Evolutionary conservation across 75 land plant species (phyloP).

Genomic region (Picea sitchensis): DNA sequence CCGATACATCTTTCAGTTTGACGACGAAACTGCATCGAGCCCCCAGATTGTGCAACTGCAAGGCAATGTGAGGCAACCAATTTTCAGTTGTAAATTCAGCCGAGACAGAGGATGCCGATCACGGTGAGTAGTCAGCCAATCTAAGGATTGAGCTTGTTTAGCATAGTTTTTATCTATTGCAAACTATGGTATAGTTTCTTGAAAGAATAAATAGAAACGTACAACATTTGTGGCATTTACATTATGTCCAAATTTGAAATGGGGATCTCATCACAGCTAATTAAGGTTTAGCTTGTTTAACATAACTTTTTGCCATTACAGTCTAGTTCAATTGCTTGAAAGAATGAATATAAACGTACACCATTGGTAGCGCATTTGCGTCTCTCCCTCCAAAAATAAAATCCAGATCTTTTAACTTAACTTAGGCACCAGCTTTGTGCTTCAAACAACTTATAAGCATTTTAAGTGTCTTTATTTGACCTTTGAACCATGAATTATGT

Average conservation of each 20-base stretch:
- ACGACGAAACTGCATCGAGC: constrained; percentile 59
- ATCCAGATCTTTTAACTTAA: too few relatives aligned
- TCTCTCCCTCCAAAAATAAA: too few relatives aligned
- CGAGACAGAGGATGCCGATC: constrained; percentile 37
- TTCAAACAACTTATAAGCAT: too few relatives aligned
- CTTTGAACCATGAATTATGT: too few relatives aligned
- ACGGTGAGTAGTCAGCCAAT: constrained; percentile 1
- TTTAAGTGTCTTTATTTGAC: too few relatives aligned
- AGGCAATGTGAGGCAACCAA: constrained; percentile 73
- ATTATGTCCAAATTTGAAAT: background rate
- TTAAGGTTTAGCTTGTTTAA: too few relatives aligned
- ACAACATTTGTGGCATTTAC: background rate
- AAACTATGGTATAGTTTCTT: background rate
- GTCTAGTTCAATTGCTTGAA: too few relatives aligned
- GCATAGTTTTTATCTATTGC: background rate
- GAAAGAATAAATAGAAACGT: background rate
- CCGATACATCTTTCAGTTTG: constrained; percentile 89
- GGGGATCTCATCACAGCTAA: background rate
- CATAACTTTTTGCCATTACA: too few relatives aligned
- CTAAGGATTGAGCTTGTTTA: background rate
- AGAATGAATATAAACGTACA: too few relatives aligned
- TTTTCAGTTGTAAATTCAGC: constrained; percentile 91
- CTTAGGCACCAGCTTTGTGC: too few relatives aligned
- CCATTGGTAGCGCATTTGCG: too few relatives aligned
- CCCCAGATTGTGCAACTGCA: constrained; percentile 90